A percentile compares a stretch with the other conserved stretches of the same genome.
Evolutionary conservation across 768 basidiomycete species (phyloP).

Genomic region (Panaeolus cyanescens): DNA sequence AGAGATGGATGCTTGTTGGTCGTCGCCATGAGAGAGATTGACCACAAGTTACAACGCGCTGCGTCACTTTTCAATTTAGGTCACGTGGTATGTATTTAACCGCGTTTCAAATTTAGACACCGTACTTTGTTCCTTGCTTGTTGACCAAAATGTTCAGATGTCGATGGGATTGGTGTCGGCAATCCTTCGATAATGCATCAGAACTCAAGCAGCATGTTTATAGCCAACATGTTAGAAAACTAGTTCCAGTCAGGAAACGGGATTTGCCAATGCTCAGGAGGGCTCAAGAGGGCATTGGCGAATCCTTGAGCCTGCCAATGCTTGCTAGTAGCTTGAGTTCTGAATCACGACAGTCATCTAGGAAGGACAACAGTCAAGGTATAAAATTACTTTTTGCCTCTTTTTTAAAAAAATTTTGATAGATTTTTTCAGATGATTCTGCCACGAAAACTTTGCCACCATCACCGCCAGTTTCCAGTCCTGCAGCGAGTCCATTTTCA

Average conservation of each 20-base stretch:
- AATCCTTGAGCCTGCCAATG: conserved; percentile 25
- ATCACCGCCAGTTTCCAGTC: conserved; percentile 35
- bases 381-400: neutral
- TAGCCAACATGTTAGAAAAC: conserved; percentile 45
- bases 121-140: neutral
- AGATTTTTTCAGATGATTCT: neutral
- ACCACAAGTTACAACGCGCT: conserved; percentile 9
- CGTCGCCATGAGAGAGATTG: conserved; percentile 13
- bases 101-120: neutral
- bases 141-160: conserved; percentile 33
- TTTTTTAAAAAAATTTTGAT: neutral
- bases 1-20: conserved; percentile 39
- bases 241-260: conserved; percentile 41
- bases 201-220: conserved; percentile 49
- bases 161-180: conserved; percentile 57
- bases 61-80: conserved; percentile 13
- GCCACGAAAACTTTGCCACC: conserved; percentile 12
- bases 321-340: conserved; percentile 13
- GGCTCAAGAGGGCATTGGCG: conserved; percentile 47
- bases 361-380: neutral
- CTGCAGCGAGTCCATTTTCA: conserved; percentile 14
- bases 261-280: conserved; percentile 47
- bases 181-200: conserved; percentile 35
- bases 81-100: conserved; percentile 1
- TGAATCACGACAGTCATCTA: neutral